Evolutionary conservation across 2,329 filamentous ascomycete genomes (phyloP), one percentile per base, ranked within the genome.

Genomic region (Monosporascus sp.): DNA sequence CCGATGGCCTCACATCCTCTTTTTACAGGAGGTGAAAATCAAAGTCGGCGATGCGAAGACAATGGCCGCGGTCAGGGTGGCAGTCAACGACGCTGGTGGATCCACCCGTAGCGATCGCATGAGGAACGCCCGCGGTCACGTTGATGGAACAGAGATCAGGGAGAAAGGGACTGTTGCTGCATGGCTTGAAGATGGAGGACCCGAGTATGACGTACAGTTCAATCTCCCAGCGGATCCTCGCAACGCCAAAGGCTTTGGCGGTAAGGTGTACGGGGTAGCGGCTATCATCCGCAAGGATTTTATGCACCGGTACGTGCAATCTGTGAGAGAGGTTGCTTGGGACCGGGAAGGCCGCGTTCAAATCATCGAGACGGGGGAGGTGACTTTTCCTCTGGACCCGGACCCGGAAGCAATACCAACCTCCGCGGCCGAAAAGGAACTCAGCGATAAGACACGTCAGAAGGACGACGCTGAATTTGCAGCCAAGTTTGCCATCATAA

Each of bases 191-290:
- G 54, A 62, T 35, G 58, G 61, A 11, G 65, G 63, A 2, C 75
- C 74, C 5, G 61, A 59, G 5, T 80, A 80, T 56, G 62, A 65
- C 22, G 65, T 73, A 0, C 65, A 75, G 53, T 76, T 77, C 59
- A 75, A 70, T 46, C 67, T 82, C 0, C 77, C 79, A 0, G 67
- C 65, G 3, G 77, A 82, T 61, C 71, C 64, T 31, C 63, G 73
- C 62, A 82, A 82, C 57, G 78, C 75, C 3, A 69, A 68, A 1
- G 78, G 76, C 0, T 77, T 77, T 46, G 74, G 70, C 1, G 73
- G 78, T 1, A 79, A 74, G 54, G 65, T 81, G 1, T 79, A 82
- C 56, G 78, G 79, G 14, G 76, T 82, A 2, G 77, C 72, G 27
- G 75, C 73, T 24, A 70, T 82, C 45, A 59, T 81, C 15, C 70